Evolutionary conservation across 345 rosid genomes (phyloP), one percentile per base, ranked within the genome.

Genomic region (Eucalyptus regnans): DNA sequence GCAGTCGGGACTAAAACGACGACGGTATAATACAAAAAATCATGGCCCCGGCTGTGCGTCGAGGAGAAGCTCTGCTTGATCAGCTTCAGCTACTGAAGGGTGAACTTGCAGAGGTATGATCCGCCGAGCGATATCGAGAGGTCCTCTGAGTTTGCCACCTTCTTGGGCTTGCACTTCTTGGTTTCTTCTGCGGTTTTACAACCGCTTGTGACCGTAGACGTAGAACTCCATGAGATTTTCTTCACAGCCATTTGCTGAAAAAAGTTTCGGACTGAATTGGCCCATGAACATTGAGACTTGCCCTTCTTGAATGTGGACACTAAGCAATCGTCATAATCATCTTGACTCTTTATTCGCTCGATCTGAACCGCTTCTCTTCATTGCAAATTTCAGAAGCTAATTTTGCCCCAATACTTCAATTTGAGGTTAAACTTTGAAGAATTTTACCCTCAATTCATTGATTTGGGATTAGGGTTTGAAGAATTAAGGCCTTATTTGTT

Each of bases 41-140:
- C 8, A 3, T 56, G 62, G 62, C 29, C 62, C 0, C 12, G 29
- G 62, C 29, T 56, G 62, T 25, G 62, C 29, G 0, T 23, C 12
- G 62, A 56, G 62, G 62, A 23, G 62, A 56, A 56, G 62, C 29
- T 9, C 62, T 56, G 62, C 29, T 56, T 0, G 62, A 56, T 23
- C 62, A 56, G 29, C 62, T 56, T 56, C 62, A 56, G 29, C 12
- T 56, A 29, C 62, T 22, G 62, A 56, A 56, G 62, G 62, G 3
- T 56, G 62, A 56, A 23, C 1, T 56, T 56, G 29, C 12, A 56
- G 29, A 56, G 12, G 62, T 9, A 22, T 23, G 29, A 56, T 56
- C 29, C 29, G 62, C 27, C 29, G 1, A 56, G 29, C 29, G 12
- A 56, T 2, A 23, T 56, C 29, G 62, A 56, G 29, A 20, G 62